phyloP scores from a whole-genome alignment of 2,329 filamentous ascomycete species.

The Elsinoe ampelina region DNA sequence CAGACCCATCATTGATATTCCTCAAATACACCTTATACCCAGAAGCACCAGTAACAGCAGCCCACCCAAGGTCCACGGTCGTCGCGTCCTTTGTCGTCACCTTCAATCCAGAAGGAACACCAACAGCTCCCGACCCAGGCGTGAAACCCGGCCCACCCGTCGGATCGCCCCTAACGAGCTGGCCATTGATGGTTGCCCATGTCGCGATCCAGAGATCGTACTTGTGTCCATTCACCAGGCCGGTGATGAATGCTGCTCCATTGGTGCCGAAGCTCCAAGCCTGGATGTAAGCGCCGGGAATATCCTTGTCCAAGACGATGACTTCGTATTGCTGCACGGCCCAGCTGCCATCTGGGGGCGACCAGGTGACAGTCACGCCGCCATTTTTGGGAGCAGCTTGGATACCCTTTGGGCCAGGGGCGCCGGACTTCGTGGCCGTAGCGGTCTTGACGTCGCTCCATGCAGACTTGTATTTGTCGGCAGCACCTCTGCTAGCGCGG shows the following conservation, averaged over 20 bases:
- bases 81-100: not conserved
- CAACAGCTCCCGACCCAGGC: not conserved
- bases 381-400: conserved; percentile 11
- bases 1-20: not conserved
- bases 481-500: conserved; percentile 12
- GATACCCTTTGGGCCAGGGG: conserved; percentile 14
- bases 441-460: conserved; percentile 15
- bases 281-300: conserved; percentile 13
- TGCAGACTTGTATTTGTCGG: conserved; percentile 2
- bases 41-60: not conserved
- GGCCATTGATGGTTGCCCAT: conserved; percentile 12
- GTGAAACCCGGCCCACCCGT: not conserved
- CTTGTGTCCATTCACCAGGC: conserved; percentile 13
- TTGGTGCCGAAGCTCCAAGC: conserved; percentile 11
- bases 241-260: conserved; percentile 12
- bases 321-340: conserved; percentile 17
- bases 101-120: not conserved
- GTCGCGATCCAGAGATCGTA: conserved; percentile 16
- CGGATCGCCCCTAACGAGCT: not conserved
- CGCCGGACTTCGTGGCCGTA: conserved; percentile 8
- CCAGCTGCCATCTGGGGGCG: conserved; percentile 7
- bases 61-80: not conserved
- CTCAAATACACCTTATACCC: not conserved
- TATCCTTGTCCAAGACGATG: conserved; percentile 14
- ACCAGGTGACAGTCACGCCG: conserved; percentile 16